These are phyloP conservation scores for Ciborinia camelliae DNA, from an alignment of 2,329 filamentous ascomycete genomes.

Conservation along the genomic window DNA sequence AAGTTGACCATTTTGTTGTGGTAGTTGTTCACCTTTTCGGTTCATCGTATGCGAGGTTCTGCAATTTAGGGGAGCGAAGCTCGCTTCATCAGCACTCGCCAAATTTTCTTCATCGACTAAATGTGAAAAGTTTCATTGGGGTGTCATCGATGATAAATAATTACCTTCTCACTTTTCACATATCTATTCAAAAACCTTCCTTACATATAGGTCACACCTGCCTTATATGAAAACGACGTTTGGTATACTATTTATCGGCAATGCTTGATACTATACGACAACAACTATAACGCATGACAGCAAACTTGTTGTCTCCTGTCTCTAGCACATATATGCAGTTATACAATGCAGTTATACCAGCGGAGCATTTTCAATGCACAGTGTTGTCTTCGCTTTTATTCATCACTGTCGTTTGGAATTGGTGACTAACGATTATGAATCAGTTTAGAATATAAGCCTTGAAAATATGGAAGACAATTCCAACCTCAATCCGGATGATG, in stretches of 20 bases:
- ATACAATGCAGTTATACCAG: too few species aligned
- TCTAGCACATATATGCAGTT: background rate
- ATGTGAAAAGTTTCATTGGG: background rate
- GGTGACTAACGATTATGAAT: background rate
- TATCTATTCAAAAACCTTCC: background rate
- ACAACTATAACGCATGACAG: background rate
- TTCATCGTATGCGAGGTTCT: background rate
- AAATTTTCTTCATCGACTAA: conserved; percentile 2
- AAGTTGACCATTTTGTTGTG: conserved; percentile 1
- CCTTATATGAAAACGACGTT: background rate
- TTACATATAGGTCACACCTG: background rate
- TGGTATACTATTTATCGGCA: background rate
- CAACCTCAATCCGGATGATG: background rate
- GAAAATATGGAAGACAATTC: background rate
- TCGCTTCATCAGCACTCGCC: conserved; percentile 12
- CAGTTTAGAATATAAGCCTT: background rate
- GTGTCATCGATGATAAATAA: background rate
- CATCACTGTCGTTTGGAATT: background rate
- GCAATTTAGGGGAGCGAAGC: background rate
- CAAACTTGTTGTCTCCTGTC: background rate
- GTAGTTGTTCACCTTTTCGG: conserved; percentile 9
- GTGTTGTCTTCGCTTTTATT: background rate
- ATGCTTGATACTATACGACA: background rate
- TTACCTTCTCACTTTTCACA: background rate
- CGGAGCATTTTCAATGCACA: background rate